A percentile compares a stretch with the other conserved stretches of the same genome.
These are phyloP conservation scores for Vigna unguiculata DNA, from an alignment of 306 rosid genomes.

Conservation along the genomic window DNA sequence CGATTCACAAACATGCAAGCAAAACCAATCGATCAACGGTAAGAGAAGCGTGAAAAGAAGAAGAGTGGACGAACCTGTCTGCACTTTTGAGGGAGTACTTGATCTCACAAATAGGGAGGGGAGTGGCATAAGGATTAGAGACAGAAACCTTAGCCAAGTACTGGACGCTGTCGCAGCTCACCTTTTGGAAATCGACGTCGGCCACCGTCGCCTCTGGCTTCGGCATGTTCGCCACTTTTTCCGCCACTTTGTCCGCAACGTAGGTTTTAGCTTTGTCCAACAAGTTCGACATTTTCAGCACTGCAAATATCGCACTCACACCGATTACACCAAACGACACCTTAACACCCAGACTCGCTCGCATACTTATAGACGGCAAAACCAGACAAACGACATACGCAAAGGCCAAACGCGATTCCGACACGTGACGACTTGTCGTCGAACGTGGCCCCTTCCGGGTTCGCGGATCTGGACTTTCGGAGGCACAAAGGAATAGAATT, in stretches of 20 bases:
- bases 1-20: no score
- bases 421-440: constrained; percentile 43
- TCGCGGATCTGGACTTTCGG: background rate
- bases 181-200: constrained; percentile 72
- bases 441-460: constrained; percentile 29
- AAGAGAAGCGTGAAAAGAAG: no score
- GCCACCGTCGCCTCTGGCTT: constrained; percentile 75
- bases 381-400: background rate
- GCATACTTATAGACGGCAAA: constrained; percentile 8
- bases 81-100: constrained; percentile 74
- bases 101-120: constrained; percentile 87
- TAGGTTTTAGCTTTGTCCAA: constrained; percentile 67
- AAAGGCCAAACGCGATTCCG: background rate
- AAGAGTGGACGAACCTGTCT: constrained; percentile 35
- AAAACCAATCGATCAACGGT: no score
- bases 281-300: constrained; percentile 61
- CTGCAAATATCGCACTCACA: constrained; percentile 20
- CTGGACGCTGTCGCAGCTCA: constrained; percentile 53
- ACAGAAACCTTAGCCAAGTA: constrained; percentile 72
- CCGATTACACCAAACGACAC: constrained; percentile 14
- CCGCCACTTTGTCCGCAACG: constrained; percentile 58
- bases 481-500: background rate
- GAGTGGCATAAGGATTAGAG: constrained; percentile 60
- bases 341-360: background rate
- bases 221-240: constrained; percentile 54